Evolutionary conservation across 164 flowering plant genomes (phyloP).

Genomic region (Santalum album): DNA sequence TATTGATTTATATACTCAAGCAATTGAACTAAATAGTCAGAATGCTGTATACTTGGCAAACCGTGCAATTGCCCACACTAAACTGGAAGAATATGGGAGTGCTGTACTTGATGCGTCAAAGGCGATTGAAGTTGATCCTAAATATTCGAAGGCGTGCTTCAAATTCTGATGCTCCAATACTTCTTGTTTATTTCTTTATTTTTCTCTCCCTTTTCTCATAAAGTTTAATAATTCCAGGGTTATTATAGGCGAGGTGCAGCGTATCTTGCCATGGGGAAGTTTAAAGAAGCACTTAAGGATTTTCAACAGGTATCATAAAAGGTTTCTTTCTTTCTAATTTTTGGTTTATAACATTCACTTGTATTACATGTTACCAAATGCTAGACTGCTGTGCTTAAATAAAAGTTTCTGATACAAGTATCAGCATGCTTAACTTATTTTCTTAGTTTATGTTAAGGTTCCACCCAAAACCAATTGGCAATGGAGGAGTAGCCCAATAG

Average conservation of each 20-base stretch:
- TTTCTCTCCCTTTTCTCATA: constrained; percentile 14
- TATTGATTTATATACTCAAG: constrained; percentile 75
- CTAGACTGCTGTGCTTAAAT: no score
- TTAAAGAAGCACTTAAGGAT: constrained; percentile 97
- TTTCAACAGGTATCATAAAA: constrained; percentile 70
- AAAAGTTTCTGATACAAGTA: no score
- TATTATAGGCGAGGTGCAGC: constrained; percentile 97
- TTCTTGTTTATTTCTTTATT: neutral
- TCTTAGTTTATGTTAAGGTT: no score
- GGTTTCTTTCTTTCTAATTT: no score
- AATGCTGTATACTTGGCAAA: constrained; percentile 96
- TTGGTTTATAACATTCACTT: no score
- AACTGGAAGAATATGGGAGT: constrained; percentile 96
- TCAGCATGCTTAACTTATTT: no score
- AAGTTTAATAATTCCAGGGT: constrained; percentile 42
- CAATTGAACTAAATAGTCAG: constrained; percentile 57
- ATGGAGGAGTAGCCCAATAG: no score
- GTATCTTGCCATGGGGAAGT: constrained; percentile 93
- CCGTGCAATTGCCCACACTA: constrained; percentile 91
- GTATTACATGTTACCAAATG: no score
- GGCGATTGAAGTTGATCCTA: constrained; percentile 86
- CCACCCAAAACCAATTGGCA: no score
- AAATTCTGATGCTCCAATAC: neutral
- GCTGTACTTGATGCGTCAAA: constrained; percentile 87
- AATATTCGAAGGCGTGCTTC: constrained; percentile 71